Percentiles rank a stretch among this genome's conserved stretches.
These are phyloP conservation scores for Circinella minor DNA, from an alignment of 371 early-diverging fungal species.

Conservation along the genomic window DNA sequence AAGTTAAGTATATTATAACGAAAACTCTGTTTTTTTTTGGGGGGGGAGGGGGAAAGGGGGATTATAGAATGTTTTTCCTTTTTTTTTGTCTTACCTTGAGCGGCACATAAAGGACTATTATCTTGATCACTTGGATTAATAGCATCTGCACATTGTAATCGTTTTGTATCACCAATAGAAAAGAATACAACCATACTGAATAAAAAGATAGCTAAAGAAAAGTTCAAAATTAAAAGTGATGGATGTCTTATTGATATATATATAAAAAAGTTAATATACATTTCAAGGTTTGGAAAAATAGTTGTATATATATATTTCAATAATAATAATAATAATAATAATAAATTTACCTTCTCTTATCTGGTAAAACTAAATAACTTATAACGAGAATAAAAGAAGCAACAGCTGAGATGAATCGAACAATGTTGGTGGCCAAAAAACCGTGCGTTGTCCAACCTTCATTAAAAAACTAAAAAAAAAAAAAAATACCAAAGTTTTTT, in stretches of 20 bases:
- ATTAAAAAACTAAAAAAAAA: slow-evolving; percentile 51
- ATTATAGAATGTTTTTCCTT: neutral
- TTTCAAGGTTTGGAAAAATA: too few species aligned
- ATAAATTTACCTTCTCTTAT: slow-evolving; percentile 47
- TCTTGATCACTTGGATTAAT: slow-evolving; percentile 51
- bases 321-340: too few species aligned
- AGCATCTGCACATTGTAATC: slow-evolving; percentile 60
- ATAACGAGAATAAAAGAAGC: slow-evolving; percentile 55
- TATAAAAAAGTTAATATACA: too few species aligned
- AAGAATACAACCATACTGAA: slow-evolving; percentile 61
- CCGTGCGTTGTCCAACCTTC: slow-evolving; percentile 49
- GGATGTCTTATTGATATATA: slow-evolving; percentile 49
- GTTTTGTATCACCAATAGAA: slow-evolving; percentile 54
- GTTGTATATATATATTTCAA: too few species aligned
- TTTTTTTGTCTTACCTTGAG: slow-evolving; percentile 49
- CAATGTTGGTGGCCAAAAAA: slow-evolving; percentile 52
- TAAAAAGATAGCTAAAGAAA: slow-evolving; percentile 58
- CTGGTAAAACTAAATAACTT: slow-evolving; percentile 63
- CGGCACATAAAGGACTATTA: slow-evolving; percentile 66
- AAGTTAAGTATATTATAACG: too few species aligned
- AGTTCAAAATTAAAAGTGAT: slow-evolving; percentile 66
- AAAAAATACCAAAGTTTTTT: slow-evolving; percentile 29
- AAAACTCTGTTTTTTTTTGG: neutral
- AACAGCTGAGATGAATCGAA: slow-evolving; percentile 58
- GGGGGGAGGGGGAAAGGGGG: too few species aligned